Evolutionary conservation across 129 eudicot genomes (phyloP), one percentile per base, ranked within the genome.

Genomic region (Scalesia atractyloides): DNA sequence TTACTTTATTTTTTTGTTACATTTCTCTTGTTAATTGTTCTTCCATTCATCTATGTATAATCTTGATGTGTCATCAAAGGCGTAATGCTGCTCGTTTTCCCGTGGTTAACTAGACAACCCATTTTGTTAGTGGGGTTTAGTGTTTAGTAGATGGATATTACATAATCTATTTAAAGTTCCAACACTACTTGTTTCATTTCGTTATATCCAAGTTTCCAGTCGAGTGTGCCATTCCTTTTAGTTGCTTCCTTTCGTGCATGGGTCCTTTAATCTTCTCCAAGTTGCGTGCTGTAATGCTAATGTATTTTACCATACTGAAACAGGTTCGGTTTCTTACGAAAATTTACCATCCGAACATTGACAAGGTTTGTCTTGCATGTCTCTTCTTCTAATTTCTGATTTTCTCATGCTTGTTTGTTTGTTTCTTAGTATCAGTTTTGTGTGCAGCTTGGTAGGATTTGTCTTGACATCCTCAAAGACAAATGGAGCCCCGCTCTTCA

Each of bases 401-500:
- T 33, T 41, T 71, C 26, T 54, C 68, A 26, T 14, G 66, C 53
- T 71, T 69, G 8, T 20, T 20, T 33, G 11, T 37, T 36, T 63
- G 20, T 67, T 37, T 59, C 46, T 61, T 1, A 51, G 17, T 52
- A 8, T 17, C 12, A 20, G 26, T 54, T 72, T 52, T 73, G 2
- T 69, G 53, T 76, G 80, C 73, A 83, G 82, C 80, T 84, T 33
- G 88, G 88, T 67, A 77, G 88, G 77, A 84, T 84, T 67, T 84
- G 88, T 65, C 88, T 84, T 26, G 88, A 84, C 79, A 80, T 84
- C 20, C 88, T 84, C 20, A 84, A 84, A 73, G 88, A 84, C 73
- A 84, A 84, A 68, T 84, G 88, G 88, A 84, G 88, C 67, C 88
- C 88, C 4, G 88, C 88, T 63, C 88, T 84, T 33, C 88, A 84